Base-by-base conservation (phyloP, 805 yeast species). In the Limtongia smithiae region DNA sequence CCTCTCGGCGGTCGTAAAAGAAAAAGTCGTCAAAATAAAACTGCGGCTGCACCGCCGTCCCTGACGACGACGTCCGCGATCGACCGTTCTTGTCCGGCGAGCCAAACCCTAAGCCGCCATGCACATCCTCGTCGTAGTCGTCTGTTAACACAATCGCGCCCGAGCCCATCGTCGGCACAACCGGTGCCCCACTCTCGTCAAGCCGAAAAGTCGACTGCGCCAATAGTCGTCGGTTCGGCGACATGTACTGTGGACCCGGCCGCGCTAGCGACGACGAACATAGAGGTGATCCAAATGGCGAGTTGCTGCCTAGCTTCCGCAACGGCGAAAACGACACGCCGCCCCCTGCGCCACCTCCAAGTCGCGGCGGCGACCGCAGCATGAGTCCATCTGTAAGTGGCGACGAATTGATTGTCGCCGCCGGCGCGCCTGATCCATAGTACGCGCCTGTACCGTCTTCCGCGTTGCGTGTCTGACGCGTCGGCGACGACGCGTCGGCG, bases 71-170 rank as follows among this genome's bases (percentile, higher is more conserved):
- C 28, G 28, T 9, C 9, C 46, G 48, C 22, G 37, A 32, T 14
- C 21, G 38, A 2, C 57, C 63, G 11, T 67, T 61, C 51, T 64
- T 69, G 25, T 63, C 65, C 1, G 72, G 71, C 3, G 69, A 62
- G 3, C 71, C 71, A 46, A 68, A 68, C 43, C 68, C 63, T 3
- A 40, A 25, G 25, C 42, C n/a, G n/a, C 63, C 65, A 8, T 69
- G 57, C 8, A 66, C 51, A 12, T 68, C 58, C 18, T 50, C 58
- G 42, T 68, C 71, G 35, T 68, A 69, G 32, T 58, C 69, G 20
- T 25, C 30, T 49, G 43, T 46, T 6, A 50, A 20, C 21, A 31
- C 34, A 12, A 46, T 27, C 24, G 51, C 60, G 15, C 47, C 52
- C 7, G 47, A 44, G 7, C 54, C 54, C 22, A 35, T 22, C 34